Base-by-base conservation (phyloP, 352 stramenopile genomes). In the Bremia lactucae region DNA sequence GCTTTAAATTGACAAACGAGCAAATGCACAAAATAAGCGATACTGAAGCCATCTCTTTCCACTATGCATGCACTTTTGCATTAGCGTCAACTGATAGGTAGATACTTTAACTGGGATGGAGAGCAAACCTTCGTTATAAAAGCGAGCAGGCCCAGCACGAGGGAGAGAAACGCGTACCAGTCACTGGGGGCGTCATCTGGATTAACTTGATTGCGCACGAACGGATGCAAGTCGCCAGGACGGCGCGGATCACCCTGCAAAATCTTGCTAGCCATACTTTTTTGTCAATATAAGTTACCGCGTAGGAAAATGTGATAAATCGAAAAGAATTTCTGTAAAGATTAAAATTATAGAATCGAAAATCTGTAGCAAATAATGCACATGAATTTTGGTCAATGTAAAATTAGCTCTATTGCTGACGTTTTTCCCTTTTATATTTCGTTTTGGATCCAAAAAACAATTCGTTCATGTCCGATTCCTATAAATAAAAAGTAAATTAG, bases 81-180 rank as follows among this genome's bases (percentile, higher is more conserved):
- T 36, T 36, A 20, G 31, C 15, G 8, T 36, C 10, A 15, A 10
- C 10, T 22, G 7, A n/a, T 19, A n/a, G n/a, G n/a, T n/a, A n/a
- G n/a, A 29, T 6, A 2, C 21, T 11, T 29, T 29, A 16, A 23
- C 22, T 26, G 16, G 28, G 2, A 22, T 13, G 34, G 4, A n/a
- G 18, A 28, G 49, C 31, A 42, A 42, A 87, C 75, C 65, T 80
- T 83, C 55, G 82, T 49, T 22, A 52, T 75, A 62, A 87, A 85
- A 42, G 56, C 68, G 18, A 63, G 35, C 40, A 77, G 59, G 23
- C 72, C 75, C 38, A 72, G 49, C 6, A 83, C 33, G 28, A 87
- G 63, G 46, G 74, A 84, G 39, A 83, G 53, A 28, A 62, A 62
- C 46, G 69, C 76, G 68, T 87, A 87, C 46, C 62, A 79, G 53